Percentiles rank a stretch among this genome's conserved stretches.
These are phyloP conservation scores for Westerdykella sp. DNA, from an alignment of 2,329 filamentous ascomycete species.

Conservation along the genomic window DNA sequence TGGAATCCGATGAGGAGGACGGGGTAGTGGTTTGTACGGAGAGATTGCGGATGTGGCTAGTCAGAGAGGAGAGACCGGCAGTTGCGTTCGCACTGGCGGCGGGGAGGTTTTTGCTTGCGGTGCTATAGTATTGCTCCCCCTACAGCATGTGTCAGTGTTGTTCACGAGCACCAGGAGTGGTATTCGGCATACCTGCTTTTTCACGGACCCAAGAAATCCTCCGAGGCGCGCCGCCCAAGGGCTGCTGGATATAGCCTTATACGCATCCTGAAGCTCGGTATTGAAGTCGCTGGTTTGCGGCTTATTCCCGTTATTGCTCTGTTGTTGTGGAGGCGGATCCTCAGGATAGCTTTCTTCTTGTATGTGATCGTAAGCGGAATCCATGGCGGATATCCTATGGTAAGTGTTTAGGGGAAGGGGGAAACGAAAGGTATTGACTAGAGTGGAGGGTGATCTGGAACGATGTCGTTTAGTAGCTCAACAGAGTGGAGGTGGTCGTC, in stretches of 20 bases:
- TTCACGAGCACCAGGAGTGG: no score
- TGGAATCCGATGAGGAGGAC: constrained; percentile 10
- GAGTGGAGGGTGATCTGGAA: not conserved
- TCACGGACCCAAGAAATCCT: constrained; percentile 83
- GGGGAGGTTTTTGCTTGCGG: constrained; percentile 72
- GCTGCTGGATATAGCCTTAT: constrained; percentile 84
- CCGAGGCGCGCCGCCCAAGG: constrained; percentile 87
- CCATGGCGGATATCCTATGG: constrained; percentile 56
- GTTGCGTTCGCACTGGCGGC: constrained; percentile 74
- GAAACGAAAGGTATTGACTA: not conserved
- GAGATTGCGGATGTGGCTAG: constrained; percentile 67
- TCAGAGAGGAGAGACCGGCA: constrained; percentile 69
- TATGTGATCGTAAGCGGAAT: constrained; percentile 96
- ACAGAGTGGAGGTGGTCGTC: not conserved
- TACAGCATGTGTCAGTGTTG: constrained; percentile 32
- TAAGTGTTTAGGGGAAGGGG: not conserved
- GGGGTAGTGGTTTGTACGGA: constrained; percentile 46
- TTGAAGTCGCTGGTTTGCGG: constrained; percentile 56
- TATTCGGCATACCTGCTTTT: constrained; percentile 67
- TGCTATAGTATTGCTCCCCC: constrained; percentile 83
- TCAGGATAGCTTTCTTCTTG: constrained; percentile 65
- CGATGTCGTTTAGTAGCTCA: not conserved
- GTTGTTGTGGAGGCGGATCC: constrained; percentile 43
- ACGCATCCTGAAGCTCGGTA: constrained; percentile 86
- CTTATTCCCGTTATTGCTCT: constrained; percentile 38